phyloP scores from a whole-genome alignment of 2,329 filamentous ascomycete species.

The Fusarium poae region DNA sequence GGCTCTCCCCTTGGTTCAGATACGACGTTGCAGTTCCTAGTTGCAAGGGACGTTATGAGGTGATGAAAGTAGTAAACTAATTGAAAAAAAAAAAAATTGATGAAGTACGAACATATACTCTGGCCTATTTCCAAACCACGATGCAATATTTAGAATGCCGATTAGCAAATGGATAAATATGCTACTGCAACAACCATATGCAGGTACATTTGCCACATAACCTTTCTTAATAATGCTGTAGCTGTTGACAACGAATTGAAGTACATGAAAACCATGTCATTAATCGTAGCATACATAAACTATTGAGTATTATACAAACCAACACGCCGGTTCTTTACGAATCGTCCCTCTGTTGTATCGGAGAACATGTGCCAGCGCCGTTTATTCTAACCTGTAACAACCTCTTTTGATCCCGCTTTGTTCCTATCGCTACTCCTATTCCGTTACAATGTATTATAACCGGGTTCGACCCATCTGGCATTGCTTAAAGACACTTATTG shows the following conservation, averaged over 20 bases:
- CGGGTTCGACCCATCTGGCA: background rate
- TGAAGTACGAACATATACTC: slow-evolving; percentile 24
- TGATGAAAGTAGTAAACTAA: slow-evolving; percentile 47
- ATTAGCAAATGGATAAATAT: background rate
- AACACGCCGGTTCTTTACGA: slow-evolving; percentile 23
- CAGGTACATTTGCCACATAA: background rate
- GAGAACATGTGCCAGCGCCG: slow-evolving; percentile 32
- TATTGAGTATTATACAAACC: slow-evolving; percentile 40
- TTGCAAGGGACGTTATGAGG: slow-evolving; percentile 36
- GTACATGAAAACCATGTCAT: slow-evolving; percentile 33
- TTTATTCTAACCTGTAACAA: slow-evolving; percentile 36
- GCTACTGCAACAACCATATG: background rate
- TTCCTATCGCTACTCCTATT: background rate
- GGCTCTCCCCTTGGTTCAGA: slow-evolving; percentile 26
- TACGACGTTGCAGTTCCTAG: slow-evolving; percentile 34
- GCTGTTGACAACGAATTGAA: background rate
- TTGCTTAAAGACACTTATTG: slow-evolving; percentile 4
- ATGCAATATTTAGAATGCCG: background rate
- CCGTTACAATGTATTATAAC: slow-evolving; percentile 24
- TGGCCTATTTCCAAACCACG: background rate
- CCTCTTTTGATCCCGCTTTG: slow-evolving; percentile 19
- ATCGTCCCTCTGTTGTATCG: slow-evolving; percentile 9
- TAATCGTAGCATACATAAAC: slow-evolving; percentile 38
- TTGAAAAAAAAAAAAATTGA: slow-evolving; percentile 40
- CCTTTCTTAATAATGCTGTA: background rate